Percentiles rank a stretch among this genome's conserved stretches.
Evolutionary conservation across 768 basidiomycete species (phyloP).

Genomic region (Dioszegia aurantiaca): DNA sequence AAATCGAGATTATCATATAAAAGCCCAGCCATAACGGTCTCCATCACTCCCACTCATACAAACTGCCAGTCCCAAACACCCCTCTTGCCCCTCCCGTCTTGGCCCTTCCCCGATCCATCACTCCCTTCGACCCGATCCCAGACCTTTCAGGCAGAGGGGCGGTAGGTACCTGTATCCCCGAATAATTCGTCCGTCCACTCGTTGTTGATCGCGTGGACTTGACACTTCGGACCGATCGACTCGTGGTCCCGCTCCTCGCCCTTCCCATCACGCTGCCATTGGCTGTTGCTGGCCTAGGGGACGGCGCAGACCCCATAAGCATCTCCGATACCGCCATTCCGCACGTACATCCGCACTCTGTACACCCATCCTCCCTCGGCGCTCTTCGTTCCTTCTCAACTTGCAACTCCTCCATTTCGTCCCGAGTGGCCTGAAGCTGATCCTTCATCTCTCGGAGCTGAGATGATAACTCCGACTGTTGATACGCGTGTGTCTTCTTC

Average conservation of each 20-base stretch:
- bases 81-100: constrained; percentile 46
- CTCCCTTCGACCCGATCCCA: constrained; percentile 8
- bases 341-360: constrained; percentile 26
- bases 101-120: constrained; percentile 39
- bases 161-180: constrained; percentile 1
- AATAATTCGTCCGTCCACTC: neutral
- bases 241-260: constrained; percentile 10
- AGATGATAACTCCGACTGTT: constrained; percentile 6
- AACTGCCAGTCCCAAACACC: constrained; percentile 41
- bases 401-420: constrained; percentile 2
- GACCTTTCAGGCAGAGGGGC: neutral
- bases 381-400: constrained; percentile 6
- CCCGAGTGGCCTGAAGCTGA: neutral
- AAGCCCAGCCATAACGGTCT: neutral
- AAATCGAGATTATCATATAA: too few relatives aligned
- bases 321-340: constrained; percentile 14
- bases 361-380: constrained; percentile 13
- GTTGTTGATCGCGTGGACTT: constrained; percentile 3
- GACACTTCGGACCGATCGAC: constrained; percentile 7
- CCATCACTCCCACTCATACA: constrained; percentile 39
- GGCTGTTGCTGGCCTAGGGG: constrained; percentile 3
- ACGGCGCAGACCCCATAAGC: constrained; percentile 14
- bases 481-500: constrained; percentile 20
- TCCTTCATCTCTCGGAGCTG: constrained; percentile 13
- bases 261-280: neutral